Evolutionary conservation across 1,284 basidiomycete genomes (phyloP), one percentile per base, ranked within the genome.

Genomic region (Cerrena zonata): DNA sequence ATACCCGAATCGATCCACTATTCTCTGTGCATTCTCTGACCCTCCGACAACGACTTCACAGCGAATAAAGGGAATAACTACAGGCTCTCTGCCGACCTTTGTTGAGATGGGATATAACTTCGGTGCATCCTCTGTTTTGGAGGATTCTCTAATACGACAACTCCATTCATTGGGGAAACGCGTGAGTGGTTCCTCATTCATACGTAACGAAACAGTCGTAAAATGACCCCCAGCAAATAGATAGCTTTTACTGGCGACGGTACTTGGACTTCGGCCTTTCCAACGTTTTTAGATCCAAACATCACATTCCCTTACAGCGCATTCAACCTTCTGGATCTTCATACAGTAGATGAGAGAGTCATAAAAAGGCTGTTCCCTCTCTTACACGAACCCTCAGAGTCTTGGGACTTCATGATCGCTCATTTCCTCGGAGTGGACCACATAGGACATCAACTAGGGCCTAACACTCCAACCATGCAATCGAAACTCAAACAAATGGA

Each of bases 341-440:
- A 99, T 63, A 90, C 91, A 0, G 96, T 99, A 30, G 96, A 99
- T 63, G 76, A 87, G 47, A 94, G 95, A 5, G 94, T 99, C 50
- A 84, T 88, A 40, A 61, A 71, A 12, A 84, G 92, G 61, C 76
- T 99, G n/a, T 84, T 93, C 57, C 89, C 91, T 0, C 79, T 94
- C 13, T 75, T 98, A 4, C 60, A 50, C 10, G 70, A 69, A 43
- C 72, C 55, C 59, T 72, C 49, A 25, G 75, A 80, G 0, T 71
- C 82, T 40, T 91, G 89, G 88, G 87, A 93, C 62, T 79, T 98
- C 50, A 73, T 95, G 22, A 80, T 99, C 27, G 94, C 91, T 1
- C 96, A 99, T 64, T 91, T 94, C 61, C 79, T 99, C n/a, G 96
- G 96, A 18, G 91, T 98, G 1, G 96, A 99, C 65, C 95, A 98